Evolutionary conservation across 2,329 filamentous ascomycete species (phyloP), one percentile per base, ranked within the genome.

Genomic region (Macroventuria anomochaeta): DNA sequence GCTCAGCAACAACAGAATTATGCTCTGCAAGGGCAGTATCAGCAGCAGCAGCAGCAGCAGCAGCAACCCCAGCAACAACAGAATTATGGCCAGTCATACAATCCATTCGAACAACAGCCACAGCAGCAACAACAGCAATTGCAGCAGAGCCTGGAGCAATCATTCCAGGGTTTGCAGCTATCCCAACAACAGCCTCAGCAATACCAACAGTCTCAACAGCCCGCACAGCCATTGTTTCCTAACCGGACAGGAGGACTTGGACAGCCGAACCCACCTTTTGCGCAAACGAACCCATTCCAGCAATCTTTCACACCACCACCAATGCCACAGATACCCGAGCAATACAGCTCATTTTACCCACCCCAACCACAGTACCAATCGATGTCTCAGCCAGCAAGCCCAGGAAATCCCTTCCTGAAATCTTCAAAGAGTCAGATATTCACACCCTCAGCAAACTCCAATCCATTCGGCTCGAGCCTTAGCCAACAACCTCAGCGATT

Each of bases 141-240:
- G 18, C 71, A 71, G 44, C 69, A 74, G 26, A 58, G 60, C 70
- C 74, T 92, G 15, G 85, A 86, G 58, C 85, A 89, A 63, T 85
- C 89, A 1, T 89, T 96, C 67, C 88, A 93, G 68, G 86, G 84
- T 58, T 81, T 96, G 74, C 86, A 90, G 31, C 77, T 96, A 2
- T 85, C 70, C 21, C 57, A 58, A 31, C 66, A 67, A 31, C 63
- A 61, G 38, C 62, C 62, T 20, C 64, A 64, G 48, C 70, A 71
- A 37, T 85, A 86, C 61, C 84, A 55, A 43, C 54, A 52, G 15
- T 25, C 43, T 17, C 62, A 57, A 38, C 55, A 58, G 15, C 39
- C 57, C 25, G 65, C 64, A 32, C 68, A 69, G 31, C 63, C 85
- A 31, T 78, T 92, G 25, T 92, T 93, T 70, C 88, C 90, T 7